A percentile compares a stretch with the other conserved stretches of the same genome.
Evolutionary conservation across 2,329 filamentous ascomycete species (phyloP).

Genomic region (Graphium sp.): DNA sequence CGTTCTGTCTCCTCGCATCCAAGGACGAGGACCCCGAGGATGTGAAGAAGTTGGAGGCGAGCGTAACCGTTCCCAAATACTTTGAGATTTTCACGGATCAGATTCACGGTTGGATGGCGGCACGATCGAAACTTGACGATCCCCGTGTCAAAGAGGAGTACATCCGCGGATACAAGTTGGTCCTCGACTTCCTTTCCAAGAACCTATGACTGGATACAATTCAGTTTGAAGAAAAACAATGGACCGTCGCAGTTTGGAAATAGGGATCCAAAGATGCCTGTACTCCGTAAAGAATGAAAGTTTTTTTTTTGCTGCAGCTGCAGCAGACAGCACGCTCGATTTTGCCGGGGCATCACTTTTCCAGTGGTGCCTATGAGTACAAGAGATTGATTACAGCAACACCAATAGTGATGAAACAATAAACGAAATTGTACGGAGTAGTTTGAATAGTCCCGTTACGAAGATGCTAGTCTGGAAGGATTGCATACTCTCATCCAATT

Average conservation of each 20-base stretch:
- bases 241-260: too few species aligned
- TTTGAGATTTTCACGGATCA: conserved; percentile 51
- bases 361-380: too few species aligned
- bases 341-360: too few species aligned
- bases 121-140: conserved; percentile 40
- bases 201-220: conserved; percentile 19
- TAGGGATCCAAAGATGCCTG: neutral
- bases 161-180: conserved; percentile 40
- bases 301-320: neutral
- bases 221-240: too few species aligned
- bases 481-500: too few species aligned
- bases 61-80: conserved; percentile 35
- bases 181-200: conserved; percentile 40
- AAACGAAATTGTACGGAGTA: too few species aligned
- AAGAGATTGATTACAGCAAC: too few species aligned
- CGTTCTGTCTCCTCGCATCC: conserved; percentile 46
- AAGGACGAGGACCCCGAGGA: conserved; percentile 41
- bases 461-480: too few species aligned
- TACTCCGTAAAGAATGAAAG: neutral
- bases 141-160: conserved; percentile 43
- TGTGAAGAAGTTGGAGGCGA: conserved; percentile 37
- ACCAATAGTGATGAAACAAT: too few species aligned
- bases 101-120: conserved; percentile 62
- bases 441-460: too few species aligned
- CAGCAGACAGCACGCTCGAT: too few species aligned